A percentile compares a stretch with the other conserved stretches of the same genome.
These are phyloP conservation scores for Aspergillus terreus DNA, from an alignment of 2,329 filamentous ascomycete genomes.

Conservation along the genomic window DNA sequence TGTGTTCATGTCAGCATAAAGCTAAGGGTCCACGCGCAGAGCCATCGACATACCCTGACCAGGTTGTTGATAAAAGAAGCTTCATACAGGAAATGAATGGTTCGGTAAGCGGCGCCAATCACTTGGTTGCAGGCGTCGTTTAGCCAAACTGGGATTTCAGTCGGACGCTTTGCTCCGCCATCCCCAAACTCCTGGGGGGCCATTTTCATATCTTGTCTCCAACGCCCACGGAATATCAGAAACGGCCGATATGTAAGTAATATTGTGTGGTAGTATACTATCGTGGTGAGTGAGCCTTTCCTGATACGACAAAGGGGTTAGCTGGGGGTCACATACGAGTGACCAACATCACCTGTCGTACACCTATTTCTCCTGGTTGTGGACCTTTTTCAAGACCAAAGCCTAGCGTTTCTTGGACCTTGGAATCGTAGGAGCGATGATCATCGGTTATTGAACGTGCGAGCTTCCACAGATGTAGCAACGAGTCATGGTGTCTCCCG, in stretches of 20 bases:
- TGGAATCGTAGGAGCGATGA: slow-evolving; percentile 23
- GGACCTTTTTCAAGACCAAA: slow-evolving; percentile 34
- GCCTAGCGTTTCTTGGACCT: slow-evolving; percentile 26
- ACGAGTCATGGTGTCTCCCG: slow-evolving; percentile 37
- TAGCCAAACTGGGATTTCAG: slow-evolving; percentile 36
- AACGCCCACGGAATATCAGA: slow-evolving; percentile 42
- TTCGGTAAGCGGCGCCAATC: slow-evolving; percentile 39
- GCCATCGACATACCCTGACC: slow-evolving; percentile 31
- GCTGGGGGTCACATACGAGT: slow-evolving; percentile 31
- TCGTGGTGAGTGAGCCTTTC: slow-evolving; percentile 3
- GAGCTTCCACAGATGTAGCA: slow-evolving; percentile 36
- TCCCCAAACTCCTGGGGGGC: slow-evolving; percentile 6
- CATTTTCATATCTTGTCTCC: slow-evolving; percentile 31
- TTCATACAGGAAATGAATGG: slow-evolving; percentile 40
- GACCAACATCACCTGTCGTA: slow-evolving; percentile 39
- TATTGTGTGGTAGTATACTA: slow-evolving; percentile 45
- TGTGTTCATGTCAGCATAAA: slow-evolving; percentile 13
- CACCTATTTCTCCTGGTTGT: slow-evolving; percentile 37
- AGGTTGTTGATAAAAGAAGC: slow-evolving; percentile 39
- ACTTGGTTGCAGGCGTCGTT: slow-evolving; percentile 44
- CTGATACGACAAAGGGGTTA: background rate
- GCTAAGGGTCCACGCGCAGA: background rate
- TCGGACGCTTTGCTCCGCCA: slow-evolving; percentile 14
- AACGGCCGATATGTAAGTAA: slow-evolving; percentile 45
- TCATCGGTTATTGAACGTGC: slow-evolving; percentile 32